Percentiles rank a stretch among this genome's conserved stretches.
These are phyloP conservation scores for Clarireedia hainanense DNA, from an alignment of 2,329 filamentous ascomycete species.

Conservation along the genomic window DNA sequence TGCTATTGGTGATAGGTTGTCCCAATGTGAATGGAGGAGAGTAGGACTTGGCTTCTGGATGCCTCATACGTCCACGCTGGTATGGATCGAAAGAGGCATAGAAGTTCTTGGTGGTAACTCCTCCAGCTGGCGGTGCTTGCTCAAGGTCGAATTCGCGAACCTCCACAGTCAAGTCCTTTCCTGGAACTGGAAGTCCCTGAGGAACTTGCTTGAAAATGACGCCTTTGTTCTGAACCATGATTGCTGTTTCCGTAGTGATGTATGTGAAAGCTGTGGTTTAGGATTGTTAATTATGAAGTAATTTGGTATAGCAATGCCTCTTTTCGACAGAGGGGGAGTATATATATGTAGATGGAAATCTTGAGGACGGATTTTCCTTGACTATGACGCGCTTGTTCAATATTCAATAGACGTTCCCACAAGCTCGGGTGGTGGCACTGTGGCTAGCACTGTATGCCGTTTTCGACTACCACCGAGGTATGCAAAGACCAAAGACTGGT, in stretches of 20 bases:
- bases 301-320: neutral
- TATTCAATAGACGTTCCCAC: neutral
- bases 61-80: conserved; percentile 72
- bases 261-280: neutral
- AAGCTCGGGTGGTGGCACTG: neutral
- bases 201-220: conserved; percentile 68
- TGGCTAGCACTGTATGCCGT: no score
- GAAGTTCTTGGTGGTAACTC: conserved; percentile 61
- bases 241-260: conserved; percentile 11
- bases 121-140: conserved; percentile 51
- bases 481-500: no score
- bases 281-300: neutral
- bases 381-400: neutral
- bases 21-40: conserved; percentile 51
- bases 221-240: conserved; percentile 58
- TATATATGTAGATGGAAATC: neutral
- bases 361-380: neutral
- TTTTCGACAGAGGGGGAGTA: neutral
- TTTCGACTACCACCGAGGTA: neutral
- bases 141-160: conserved; percentile 58
- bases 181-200: conserved; percentile 56
- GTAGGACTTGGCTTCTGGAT: conserved; percentile 58
- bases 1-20: conserved; percentile 55
- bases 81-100: conserved; percentile 72
- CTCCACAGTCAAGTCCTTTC: conserved; percentile 64